Percentiles rank a stretch among this genome's conserved stretches.
Evolutionary conservation across 1,284 basidiomycete genomes (phyloP).

Genomic region (Apiotrichum sp.): DNA sequence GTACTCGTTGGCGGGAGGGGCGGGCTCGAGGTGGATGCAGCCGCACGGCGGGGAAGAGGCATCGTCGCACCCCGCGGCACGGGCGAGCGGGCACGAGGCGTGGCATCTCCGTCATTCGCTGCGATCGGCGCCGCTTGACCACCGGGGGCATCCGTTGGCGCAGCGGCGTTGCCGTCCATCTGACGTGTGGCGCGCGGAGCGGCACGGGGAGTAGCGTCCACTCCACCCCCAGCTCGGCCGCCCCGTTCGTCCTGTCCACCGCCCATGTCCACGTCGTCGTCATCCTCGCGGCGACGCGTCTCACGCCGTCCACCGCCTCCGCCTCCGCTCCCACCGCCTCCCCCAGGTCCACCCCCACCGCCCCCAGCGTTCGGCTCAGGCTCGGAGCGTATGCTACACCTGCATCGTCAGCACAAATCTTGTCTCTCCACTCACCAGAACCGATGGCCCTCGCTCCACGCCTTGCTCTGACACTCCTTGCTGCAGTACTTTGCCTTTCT

Average conservation of each 20-base stretch:
- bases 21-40: background rate
- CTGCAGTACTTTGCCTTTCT: slow-evolving; percentile 98
- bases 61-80: background rate
- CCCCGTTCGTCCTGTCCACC: slow-evolving; percentile 2
- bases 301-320: slow-evolving; percentile 8
- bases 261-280: slow-evolving; percentile 17
- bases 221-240: background rate
- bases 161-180: too few species aligned
- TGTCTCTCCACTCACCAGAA: slow-evolving; percentile 49
- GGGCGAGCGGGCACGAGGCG: background rate
- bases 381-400: slow-evolving; percentile 29
- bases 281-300: slow-evolving; percentile 1
- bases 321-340: slow-evolving; percentile 10
- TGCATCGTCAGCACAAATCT: slow-evolving; percentile 6
- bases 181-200: background rate
- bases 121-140: too few species aligned
- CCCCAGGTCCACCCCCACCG: background rate
- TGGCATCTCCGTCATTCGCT: too few species aligned
- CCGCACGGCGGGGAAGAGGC: background rate
- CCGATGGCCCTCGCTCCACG: slow-evolving; percentile 94
- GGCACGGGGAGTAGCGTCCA: slow-evolving; percentile 3
- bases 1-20: background rate
- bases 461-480: slow-evolving; percentile 94
- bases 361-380: slow-evolving; percentile 20
- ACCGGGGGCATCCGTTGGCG: too few species aligned